Evolutionary conservation across 768 basidiomycete species (phyloP), one percentile per base, ranked within the genome.

Genomic region (Candolleomyces eurysporus): DNA sequence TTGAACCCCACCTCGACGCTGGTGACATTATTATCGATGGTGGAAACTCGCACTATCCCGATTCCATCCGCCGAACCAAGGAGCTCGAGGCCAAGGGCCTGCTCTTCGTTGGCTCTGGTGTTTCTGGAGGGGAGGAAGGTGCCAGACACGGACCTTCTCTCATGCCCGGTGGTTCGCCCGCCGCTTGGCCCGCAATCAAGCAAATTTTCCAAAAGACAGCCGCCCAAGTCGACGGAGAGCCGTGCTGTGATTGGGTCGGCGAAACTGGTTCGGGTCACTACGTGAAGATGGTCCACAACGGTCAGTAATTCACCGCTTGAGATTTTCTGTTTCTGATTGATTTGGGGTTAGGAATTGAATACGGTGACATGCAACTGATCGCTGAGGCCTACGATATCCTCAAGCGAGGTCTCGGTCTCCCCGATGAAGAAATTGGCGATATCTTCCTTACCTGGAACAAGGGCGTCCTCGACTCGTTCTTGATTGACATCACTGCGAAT

Each of bases 1-100:
- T 98, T 63, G 84, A 83, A 62, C 95, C 96, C 59, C 79, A 89
- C 75, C 90, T 99, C 67, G 96, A 98, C 74, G 75, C 87, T 71
- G 97, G 97, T 68, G 97, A 99, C 78, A 98, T 99, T 82, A 85
- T 99, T 82, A 98, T 99, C 68, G 97, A 99, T 75, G 97, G 97
- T 69, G 97, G 97, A 70, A 99, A 99, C 81, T 98, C 96, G 49
- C 95, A 98, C 78, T 99, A 92, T 82, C 97, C 97, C 63, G 97
- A 99, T 76, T 92, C 94, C 40, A 96, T 96, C 78, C 95, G 97
- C 69, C 93, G 97, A 71, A 83, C 89, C 69, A 78, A 92, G 73
- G 94, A 96, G 72, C 89, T 98, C 69, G 96, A 98, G 78, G 71
- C 86, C 61, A 96, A 98, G 81, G 96, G 96, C 57, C 81, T 98